These are phyloP conservation scores for Paramecium sonneborni DNA, from an alignment of 73 alveolate genomes.

Conservation along the genomic window DNA sequence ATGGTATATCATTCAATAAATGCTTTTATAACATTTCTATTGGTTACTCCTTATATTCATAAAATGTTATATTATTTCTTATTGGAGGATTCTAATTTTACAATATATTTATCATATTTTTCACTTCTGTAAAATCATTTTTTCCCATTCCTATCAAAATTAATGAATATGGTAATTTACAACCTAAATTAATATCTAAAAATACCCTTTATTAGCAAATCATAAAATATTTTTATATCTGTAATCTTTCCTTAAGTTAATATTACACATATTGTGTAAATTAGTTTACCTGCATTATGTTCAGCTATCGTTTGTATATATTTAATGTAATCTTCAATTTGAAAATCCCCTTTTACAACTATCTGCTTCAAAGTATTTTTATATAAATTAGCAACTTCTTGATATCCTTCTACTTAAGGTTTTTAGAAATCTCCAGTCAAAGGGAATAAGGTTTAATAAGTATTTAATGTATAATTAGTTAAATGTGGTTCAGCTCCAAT, in stretches of 20 bases:
- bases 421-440: conserved; percentile 50
- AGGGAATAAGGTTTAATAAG: conserved; percentile 3
- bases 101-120: not conserved
- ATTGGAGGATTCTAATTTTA: not conserved
- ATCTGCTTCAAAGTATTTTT: not conserved
- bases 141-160: not conserved
- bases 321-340: not conserved
- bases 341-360: not conserved
- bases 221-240: not conserved
- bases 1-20: not conserved
- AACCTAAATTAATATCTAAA: not conserved
- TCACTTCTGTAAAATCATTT: not conserved
- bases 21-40: not conserved
- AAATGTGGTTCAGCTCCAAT: conserved; percentile 49
- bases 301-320: not conserved
- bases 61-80: not conserved
- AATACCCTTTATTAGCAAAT: not conserved
- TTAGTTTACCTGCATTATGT: not conserved
- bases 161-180: not conserved
- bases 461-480: not conserved
- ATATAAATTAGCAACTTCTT: not conserved
- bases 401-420: conserved; percentile 10
- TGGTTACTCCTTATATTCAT: not conserved
- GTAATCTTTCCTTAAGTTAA: not conserved
- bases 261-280: not conserved